Evolutionary conservation across 2,329 filamentous ascomycete genomes (phyloP), one percentile per base, ranked within the genome.

Genomic region (Talaromyces sp.): DNA sequence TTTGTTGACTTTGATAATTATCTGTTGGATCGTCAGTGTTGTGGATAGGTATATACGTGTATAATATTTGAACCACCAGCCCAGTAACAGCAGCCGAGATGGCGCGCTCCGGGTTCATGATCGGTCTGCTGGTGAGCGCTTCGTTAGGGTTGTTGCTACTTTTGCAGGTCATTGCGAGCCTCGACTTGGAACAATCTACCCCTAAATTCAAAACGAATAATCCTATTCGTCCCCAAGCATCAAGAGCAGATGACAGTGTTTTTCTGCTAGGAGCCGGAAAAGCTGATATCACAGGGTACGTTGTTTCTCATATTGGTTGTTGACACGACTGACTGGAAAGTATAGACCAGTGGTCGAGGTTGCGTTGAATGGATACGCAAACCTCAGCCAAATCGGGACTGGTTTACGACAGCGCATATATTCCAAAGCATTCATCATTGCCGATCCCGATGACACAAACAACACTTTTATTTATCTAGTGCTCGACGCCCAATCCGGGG

Each of bases 351-450:
- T 96, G 13, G 93, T 96, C 25, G 92, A 97, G 77, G 86, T 97
- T 73, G 93, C 92, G 72, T 85, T 97, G 75, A 95, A 94, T 84
- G 93, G 93, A 67, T 97, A 97, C 81, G 94, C 94, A 36, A 91
- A 93, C 76, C 82, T 89, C n/a, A 86, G 86, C 49, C 94, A 98
- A 79, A 80, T 90, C 34, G 94, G 94, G 54, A 89, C 88, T 1
- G 94, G 94, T 25, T 82, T 98, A 60, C 89, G 93, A 58, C 94
- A 98, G 79, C 87, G 94, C 58, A 83, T 97, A 17, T 94, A 95
- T 78, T 93, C 92, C 45, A 88, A 94, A 60, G 90, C 94, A 36
- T 98, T 98, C 78, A 93, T 97, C 72, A 81, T 97, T 54, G 93
- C 88, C 59, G 86, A 91, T 72, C 82, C 87, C 5, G 80, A 85